A percentile compares a stretch with the other conserved stretches of the same genome.
These are phyloP conservation scores for Candida alai DNA, from an alignment of 805 yeast species.

Conservation along the genomic window DNA sequence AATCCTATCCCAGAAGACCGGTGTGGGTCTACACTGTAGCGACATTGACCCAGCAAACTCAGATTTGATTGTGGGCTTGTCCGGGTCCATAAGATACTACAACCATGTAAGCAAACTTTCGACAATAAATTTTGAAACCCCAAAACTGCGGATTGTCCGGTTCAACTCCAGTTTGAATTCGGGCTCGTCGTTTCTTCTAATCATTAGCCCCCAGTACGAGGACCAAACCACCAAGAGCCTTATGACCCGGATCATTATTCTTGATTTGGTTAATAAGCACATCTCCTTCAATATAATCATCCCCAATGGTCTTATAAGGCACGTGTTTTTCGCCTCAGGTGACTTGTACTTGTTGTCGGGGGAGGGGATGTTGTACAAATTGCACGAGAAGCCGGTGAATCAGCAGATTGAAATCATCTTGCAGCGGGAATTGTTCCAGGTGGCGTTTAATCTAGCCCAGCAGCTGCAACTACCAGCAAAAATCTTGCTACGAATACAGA, in stretches of 20 bases:
- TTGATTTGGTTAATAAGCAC: conserved; percentile 68
- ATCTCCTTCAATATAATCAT: conserved; percentile 67
- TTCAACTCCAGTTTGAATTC: conserved; percentile 32
- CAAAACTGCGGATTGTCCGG: conserved; percentile 50
- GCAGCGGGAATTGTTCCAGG: conserved; percentile 64
- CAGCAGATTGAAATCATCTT: conserved; percentile 66
- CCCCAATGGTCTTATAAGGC: conserved; percentile 55
- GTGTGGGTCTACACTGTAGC: conserved; percentile 49
- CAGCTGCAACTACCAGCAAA: conserved; percentile 28
- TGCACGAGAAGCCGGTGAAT: conserved; percentile 63
- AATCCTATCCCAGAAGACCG: conserved; percentile 42
- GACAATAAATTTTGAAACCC: conserved; percentile 51
- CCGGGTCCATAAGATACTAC: conserved; percentile 62
- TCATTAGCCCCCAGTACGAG: conserved; percentile 48
- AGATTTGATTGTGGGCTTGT: conserved; percentile 61
- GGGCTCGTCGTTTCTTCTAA: conserved; percentile 42
- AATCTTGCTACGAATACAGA: conserved; percentile 25
- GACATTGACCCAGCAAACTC: conserved; percentile 40
- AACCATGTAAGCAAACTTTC: conserved; percentile 51
- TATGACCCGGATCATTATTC: conserved; percentile 57
- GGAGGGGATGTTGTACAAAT: conserved; percentile 69
- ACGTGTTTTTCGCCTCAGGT: conserved; percentile 54
- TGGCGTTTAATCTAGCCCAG: conserved; percentile 68
- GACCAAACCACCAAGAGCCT: conserved; percentile 17
- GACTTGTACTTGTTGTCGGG: conserved; percentile 60